These are phyloP conservation scores for Chalciporus piperatus DNA, from an alignment of 768 basidiomycete species.

Conservation along the genomic window DNA sequence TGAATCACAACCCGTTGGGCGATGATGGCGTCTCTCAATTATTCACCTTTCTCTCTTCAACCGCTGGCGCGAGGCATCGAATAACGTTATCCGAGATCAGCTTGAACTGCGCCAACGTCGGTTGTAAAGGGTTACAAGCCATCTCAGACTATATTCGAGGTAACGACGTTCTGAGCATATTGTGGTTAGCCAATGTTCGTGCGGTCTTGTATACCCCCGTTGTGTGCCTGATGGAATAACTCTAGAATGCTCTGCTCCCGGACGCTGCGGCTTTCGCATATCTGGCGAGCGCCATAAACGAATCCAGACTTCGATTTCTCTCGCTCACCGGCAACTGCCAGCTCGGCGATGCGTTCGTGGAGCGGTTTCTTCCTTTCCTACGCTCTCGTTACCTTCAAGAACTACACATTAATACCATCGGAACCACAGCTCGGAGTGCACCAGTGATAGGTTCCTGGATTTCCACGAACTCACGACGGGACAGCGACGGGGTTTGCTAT, in stretches of 20 bases:
- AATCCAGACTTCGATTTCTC: slow-evolving; percentile 48
- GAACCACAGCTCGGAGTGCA: slow-evolving; percentile 43
- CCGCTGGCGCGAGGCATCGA: slow-evolving; percentile 43
- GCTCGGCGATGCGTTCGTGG: slow-evolving; percentile 49
- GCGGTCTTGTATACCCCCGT: background rate
- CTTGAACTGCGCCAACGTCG: slow-evolving; percentile 53
- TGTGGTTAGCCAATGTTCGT: slow-evolving; percentile 59
- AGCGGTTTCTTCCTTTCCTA: slow-evolving; percentile 48
- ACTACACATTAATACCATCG: slow-evolving; percentile 50
- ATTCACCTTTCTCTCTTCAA: slow-evolving; percentile 54
- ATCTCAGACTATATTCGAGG: slow-evolving; percentile 50
- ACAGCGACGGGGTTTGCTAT: slow-evolving; percentile 31
- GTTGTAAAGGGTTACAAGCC: slow-evolving; percentile 49
- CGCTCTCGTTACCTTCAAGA: slow-evolving; percentile 46
- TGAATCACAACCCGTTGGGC: slow-evolving; percentile 56
- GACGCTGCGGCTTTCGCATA: slow-evolving; percentile 34
- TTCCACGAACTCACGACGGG: slow-evolving; percentile 31
- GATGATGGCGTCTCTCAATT: slow-evolving; percentile 54
- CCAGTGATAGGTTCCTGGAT: slow-evolving; percentile 48
- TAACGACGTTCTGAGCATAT: slow-evolving; percentile 41
- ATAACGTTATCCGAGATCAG: slow-evolving; percentile 47
- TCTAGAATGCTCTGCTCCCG: slow-evolving; percentile 40
- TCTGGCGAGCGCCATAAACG: slow-evolving; percentile 51
- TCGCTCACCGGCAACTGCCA: slow-evolving; percentile 47
- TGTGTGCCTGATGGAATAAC: slow-evolving; percentile 18